Conservation (phyloP, 1,139 yeast genomes). For the Pneumocystis oryctolagi region DNA sequence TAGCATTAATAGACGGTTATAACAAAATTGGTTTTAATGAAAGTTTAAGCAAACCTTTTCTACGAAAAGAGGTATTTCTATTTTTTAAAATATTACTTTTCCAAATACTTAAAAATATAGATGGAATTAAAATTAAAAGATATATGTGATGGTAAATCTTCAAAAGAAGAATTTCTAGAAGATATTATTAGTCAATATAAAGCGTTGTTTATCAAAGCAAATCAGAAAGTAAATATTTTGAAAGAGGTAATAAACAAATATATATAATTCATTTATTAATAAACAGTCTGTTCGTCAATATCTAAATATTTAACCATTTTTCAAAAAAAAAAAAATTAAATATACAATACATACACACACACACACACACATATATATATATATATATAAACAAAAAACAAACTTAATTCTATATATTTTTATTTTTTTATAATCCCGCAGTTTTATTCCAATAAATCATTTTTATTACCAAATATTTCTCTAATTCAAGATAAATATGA, state of each 20-base stretch:
- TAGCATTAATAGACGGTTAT: constrained; percentile 80
- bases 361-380: too few relatives aligned
- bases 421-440: neutral
- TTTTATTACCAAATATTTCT: neutral
- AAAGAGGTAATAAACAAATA: neutral
- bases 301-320: neutral
- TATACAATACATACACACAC: neutral
- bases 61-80: constrained; percentile 39
- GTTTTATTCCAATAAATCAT: neutral
- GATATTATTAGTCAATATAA: constrained; percentile 47
- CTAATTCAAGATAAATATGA: neutral
- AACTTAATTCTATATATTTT: neutral
- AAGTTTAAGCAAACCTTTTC: constrained; percentile 77
- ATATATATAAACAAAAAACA: too few relatives aligned
- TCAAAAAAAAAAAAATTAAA: neutral
- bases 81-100: neutral
- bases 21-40: constrained; percentile 56
- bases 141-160: constrained; percentile 50
- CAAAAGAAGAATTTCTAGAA: constrained; percentile 40
- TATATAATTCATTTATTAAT: neutral
- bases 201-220: constrained; percentile 25
- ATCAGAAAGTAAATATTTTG: neutral
- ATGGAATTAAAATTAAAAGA: constrained; percentile 53
- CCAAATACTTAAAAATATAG: neutral
- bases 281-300: neutral